A percentile compares a stretch with the other conserved stretches of the same genome.
These are phyloP conservation scores for Penicillium macrosclerotiorum DNA, from an alignment of 495 filamentous ascomycete genomes.

Conservation along the genomic window DNA sequence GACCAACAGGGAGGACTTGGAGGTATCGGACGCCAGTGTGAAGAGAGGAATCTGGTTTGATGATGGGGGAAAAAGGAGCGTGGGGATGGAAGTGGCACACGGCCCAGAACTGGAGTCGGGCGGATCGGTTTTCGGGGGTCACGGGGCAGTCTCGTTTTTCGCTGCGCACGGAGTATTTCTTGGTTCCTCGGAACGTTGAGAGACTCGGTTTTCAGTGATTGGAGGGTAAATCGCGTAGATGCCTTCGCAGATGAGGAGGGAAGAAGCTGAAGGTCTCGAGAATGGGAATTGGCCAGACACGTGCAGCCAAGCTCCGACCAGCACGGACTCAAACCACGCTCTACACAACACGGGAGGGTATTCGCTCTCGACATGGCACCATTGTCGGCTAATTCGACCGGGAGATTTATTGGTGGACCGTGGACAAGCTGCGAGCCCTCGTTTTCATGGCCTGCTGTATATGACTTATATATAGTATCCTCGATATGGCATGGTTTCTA, in stretches of 20 bases:
- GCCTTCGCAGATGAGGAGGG: no score
- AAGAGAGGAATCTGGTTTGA: slow-evolving; percentile 11
- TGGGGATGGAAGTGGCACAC: slow-evolving; percentile 31
- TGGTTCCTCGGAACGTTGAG: background rate
- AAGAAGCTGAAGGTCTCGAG: background rate
- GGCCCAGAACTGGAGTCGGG: slow-evolving; percentile 29
- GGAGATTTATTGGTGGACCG: no score
- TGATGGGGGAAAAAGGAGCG: slow-evolving; percentile 24
- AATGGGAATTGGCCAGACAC: slow-evolving; percentile 1
- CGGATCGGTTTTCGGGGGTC: slow-evolving; percentile 26
- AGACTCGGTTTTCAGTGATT: background rate
- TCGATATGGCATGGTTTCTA: no score
- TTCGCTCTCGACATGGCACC: background rate
- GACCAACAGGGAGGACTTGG: slow-evolving; percentile 81
- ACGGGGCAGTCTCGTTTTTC: slow-evolving; percentile 21
- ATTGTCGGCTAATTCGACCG: no score
- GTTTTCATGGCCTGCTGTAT: no score
- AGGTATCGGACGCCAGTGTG: slow-evolving; percentile 49
- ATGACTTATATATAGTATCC: no score
- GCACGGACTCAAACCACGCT: background rate
- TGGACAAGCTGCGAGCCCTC: no score
- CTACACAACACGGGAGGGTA: no score
- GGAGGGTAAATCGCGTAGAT: no score
- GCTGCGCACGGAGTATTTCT: background rate
- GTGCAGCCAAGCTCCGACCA: slow-evolving; percentile 2